Evolutionary conservation across 257 asterid species (phyloP).

Genomic region (Verbascum thapsus): DNA sequence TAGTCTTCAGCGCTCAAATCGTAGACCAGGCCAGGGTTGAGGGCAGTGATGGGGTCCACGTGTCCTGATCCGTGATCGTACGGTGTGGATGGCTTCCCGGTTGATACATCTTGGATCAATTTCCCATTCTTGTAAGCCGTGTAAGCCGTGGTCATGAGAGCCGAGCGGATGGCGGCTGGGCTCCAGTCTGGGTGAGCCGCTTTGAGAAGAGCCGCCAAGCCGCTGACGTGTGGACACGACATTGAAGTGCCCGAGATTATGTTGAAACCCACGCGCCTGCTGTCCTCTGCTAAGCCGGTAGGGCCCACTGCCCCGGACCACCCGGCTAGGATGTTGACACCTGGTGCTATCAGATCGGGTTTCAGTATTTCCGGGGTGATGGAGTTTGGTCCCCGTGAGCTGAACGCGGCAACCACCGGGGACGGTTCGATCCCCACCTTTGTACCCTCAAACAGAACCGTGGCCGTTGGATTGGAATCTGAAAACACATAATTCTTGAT

Average conservation of each 20-base stretch:
- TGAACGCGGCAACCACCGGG: slow-evolving; percentile 76
- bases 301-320: slow-evolving; percentile 71
- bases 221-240: slow-evolving; percentile 90
- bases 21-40: slow-evolving; percentile 82
- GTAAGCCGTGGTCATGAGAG: slow-evolving; percentile 56
- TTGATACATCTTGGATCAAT: slow-evolving; percentile 56
- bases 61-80: slow-evolving; percentile 89
- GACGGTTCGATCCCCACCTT: slow-evolving; percentile 66
- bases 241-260: slow-evolving; percentile 79
- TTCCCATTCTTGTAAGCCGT: slow-evolving; percentile 66
- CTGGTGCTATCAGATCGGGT: slow-evolving; percentile 79
- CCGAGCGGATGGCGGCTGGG: slow-evolving; percentile 56
- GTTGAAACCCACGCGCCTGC: slow-evolving; percentile 64
- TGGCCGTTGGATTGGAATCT: slow-evolving; percentile 53
- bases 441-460: slow-evolving; percentile 59
- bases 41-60: slow-evolving; percentile 87
- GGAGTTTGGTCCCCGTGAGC: slow-evolving; percentile 74
- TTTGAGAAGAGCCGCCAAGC: slow-evolving; percentile 70
- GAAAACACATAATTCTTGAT: slow-evolving; percentile 45
- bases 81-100: slow-evolving; percentile 79
- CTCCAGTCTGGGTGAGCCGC: slow-evolving; percentile 75
- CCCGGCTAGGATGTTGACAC: slow-evolving; percentile 72
- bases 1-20: slow-evolving; percentile 57
- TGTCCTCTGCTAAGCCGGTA: slow-evolving; percentile 59
- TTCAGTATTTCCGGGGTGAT: slow-evolving; percentile 59